Evolutionary conservation across 176 grass and related monocot genomes (phyloP).

Genomic region (Metroxylon sagu): DNA sequence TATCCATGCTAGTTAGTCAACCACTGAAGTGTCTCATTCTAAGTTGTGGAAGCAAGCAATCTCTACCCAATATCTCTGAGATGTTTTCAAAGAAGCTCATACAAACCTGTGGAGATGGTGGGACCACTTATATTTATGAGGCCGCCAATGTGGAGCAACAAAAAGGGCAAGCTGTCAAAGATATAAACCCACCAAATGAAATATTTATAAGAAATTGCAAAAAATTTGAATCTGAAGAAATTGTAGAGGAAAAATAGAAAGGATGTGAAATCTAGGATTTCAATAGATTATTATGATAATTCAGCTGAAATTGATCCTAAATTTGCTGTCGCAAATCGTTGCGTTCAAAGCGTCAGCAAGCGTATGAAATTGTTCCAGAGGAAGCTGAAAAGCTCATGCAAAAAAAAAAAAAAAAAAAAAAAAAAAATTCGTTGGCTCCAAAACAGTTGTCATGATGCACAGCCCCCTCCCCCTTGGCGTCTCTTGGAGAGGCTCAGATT

Average conservation of each 20-base stretch:
- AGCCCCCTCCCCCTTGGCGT: too few relatives aligned
- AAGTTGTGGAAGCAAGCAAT: constrained; percentile 20
- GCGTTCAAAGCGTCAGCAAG: constrained; percentile 24
- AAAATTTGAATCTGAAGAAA: constrained; percentile 32
- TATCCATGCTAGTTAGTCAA: constrained; percentile 9
- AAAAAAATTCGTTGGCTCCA: too few relatives aligned
- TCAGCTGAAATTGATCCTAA: constrained; percentile 28
- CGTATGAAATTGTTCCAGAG: constrained; percentile 23
- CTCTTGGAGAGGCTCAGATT: too few relatives aligned
- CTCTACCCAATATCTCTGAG: constrained; percentile 16
- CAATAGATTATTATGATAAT: constrained; percentile 16
- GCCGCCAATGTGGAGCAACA: constrained; percentile 25
- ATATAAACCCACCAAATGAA: constrained; percentile 18
- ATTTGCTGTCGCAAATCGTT: constrained; percentile 23
- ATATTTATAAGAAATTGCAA: constrained; percentile 22
- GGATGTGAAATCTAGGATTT: constrained; percentile 9
- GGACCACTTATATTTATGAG: constrained; percentile 13
- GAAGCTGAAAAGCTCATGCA: constrained; percentile 20
- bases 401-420: too few relatives aligned
- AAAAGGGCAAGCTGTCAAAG: constrained; percentile 12
- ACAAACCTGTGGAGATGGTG: constrained; percentile 19
- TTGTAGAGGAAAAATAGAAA: constrained; percentile 30
- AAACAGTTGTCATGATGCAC: too few relatives aligned
- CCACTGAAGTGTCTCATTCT: constrained; percentile 15
- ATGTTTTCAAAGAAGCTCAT: constrained; percentile 25